A percentile compares a stretch with the other conserved stretches of the same genome.
Conservation (phyloP, 2,329 filamentous ascomycete species). For the Aspergillus texensis region DNA sequence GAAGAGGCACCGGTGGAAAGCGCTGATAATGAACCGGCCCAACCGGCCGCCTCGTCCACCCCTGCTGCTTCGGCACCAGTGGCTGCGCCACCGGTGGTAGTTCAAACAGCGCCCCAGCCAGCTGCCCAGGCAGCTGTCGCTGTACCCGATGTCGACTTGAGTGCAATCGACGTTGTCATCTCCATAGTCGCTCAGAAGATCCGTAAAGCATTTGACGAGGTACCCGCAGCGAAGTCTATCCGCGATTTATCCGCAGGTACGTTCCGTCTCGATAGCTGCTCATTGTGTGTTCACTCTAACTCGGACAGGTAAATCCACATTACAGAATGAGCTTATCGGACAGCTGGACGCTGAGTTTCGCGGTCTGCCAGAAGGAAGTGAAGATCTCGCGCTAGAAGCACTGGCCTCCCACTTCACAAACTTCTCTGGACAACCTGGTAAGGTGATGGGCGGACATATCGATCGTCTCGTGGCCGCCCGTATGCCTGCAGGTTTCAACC, state of each 20-base stretch:
- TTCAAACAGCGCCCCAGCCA: slow-evolving; percentile 29
- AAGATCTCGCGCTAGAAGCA: slow-evolving; percentile 95
- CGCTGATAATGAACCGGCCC: neutral
- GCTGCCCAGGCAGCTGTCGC: slow-evolving; percentile 62
- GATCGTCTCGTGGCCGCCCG: slow-evolving; percentile 90
- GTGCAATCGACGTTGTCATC: slow-evolving; percentile 85
- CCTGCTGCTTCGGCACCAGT: neutral
- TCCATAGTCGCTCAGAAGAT: slow-evolving; percentile 95
- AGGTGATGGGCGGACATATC: slow-evolving; percentile 80
- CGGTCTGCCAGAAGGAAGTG: slow-evolving; percentile 95
- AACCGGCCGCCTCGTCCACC: neutral
- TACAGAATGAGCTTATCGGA: slow-evolving; percentile 98
- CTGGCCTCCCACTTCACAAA: slow-evolving; percentile 90
- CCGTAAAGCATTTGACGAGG: slow-evolving; percentile 87
- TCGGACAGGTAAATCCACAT: slow-evolving; percentile 83
- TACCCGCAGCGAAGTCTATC: slow-evolving; percentile 92
- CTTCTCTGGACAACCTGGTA: slow-evolving; percentile 98
- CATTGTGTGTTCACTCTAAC: neutral
- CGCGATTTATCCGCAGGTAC: slow-evolving; percentile 92
- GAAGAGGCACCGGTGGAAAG: neutral
- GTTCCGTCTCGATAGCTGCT: slow-evolving; percentile 51
- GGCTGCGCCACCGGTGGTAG: neutral
- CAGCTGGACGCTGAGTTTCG: slow-evolving; percentile 98
- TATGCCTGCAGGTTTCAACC: slow-evolving; percentile 99
- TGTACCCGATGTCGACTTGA: slow-evolving; percentile 78